Evolutionary conservation across 1,284 basidiomycete genomes (phyloP).

Genomic region (Ceratobasidium theobromae): DNA sequence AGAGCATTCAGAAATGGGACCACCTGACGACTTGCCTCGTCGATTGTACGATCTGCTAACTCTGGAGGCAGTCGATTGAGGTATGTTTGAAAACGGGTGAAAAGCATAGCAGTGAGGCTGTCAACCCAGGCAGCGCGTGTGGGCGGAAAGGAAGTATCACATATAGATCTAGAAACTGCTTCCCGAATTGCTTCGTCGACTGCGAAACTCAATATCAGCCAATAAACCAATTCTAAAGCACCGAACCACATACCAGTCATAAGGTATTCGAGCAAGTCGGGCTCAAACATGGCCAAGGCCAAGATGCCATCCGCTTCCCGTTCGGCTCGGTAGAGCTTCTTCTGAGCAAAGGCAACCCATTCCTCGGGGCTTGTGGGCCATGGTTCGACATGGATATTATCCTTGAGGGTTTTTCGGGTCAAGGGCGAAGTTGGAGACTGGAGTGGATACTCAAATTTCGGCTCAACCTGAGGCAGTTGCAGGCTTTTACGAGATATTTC

Average conservation of each 20-base stretch:
- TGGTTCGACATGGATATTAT: not conserved
- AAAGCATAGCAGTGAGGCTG: not conserved
- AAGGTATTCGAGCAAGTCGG: conserved; percentile 12
- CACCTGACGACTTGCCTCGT: conserved; percentile 2
- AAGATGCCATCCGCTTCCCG: not conserved
- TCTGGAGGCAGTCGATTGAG: conserved; percentile 20
- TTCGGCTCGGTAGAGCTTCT: not conserved
- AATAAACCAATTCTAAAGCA: not conserved
- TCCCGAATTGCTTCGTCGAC: conserved; percentile 10
- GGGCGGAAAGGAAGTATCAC: not conserved
- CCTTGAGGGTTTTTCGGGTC: not conserved
- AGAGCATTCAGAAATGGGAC: not conserved
- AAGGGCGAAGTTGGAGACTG: not conserved
- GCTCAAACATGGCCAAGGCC: not conserved
- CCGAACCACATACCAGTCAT: not conserved
- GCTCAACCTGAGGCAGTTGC: not conserved
- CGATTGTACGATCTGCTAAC: conserved; percentile 3
- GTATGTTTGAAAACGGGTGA: not conserved
- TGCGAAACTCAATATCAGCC: not conserved
- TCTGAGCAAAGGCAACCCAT: conserved; percentile 46
- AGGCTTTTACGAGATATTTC: not conserved
- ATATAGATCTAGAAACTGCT: not conserved
- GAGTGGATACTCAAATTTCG: not conserved
- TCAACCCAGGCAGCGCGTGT: not conserved
- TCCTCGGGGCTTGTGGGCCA: conserved; percentile 48